Base-by-base conservation (phyloP, 495 filamentous ascomycete genomes). In the Collariella sp. region DNA sequence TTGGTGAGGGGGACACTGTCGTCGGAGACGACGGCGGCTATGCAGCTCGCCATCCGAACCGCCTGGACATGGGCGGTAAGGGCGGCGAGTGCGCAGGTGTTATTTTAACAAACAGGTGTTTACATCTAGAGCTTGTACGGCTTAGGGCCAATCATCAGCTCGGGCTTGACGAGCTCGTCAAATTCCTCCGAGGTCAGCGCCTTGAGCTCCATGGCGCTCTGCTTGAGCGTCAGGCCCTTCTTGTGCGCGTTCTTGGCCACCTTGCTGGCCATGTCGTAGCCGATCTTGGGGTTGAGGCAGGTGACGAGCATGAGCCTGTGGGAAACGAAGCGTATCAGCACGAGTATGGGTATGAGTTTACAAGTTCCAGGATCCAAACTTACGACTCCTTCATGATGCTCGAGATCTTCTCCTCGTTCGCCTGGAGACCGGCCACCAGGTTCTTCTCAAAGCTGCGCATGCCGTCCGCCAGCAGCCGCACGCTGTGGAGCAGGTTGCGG, bases 161-260 rank as follows among this genome's bases (percentile, higher is more conserved):
- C 94, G n/a, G 93, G 93, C 62, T 82, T 82, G 56, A 98, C 93
- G 59, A 91, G 72, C 59, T 82, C 78, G 72, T 96, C 89, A 62
- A 97, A 98, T 69, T 97, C 90, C 69, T 87, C 86, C 66, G 86
- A 84, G 56, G 85, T 91, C 55, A 98, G 74, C 43, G 88, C 91
- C 59, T 94, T 82, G 60, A 98, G 79, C 77, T 97, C 88, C 83
- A 98, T 81, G 41, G 94, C 91, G 59, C 86, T 89, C 73, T 91
- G 76, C 77, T 96, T 96, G 40, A 98, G 79, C 20, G 88, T 96
- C 54, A 87, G 70, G 26, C 89, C 89, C 82, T 96, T 97, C 84
- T 96, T 96, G 77, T 98, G 93, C 18, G 93, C 93, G 68, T 98
- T 93, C 87, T 98, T 98, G 60, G 93, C 93, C 13, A 96, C 91